phyloP scores from a whole-genome alignment of 208 protist species.

The Naegleria gruberi region DNA sequence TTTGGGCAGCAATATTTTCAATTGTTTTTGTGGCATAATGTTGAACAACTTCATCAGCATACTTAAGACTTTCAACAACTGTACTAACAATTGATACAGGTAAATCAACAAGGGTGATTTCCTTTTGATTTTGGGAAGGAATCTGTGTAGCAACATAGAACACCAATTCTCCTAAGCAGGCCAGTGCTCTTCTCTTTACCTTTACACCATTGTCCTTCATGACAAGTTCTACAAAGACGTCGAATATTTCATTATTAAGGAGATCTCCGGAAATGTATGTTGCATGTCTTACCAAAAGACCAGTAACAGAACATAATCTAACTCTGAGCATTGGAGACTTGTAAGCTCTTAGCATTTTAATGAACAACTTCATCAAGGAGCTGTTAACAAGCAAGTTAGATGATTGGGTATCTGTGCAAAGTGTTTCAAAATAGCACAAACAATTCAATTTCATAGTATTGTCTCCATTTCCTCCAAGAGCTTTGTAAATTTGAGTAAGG shows the following conservation, averaged over 20 bases:
- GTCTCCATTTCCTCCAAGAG: conserved; percentile 27
- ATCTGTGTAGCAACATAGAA: conserved; percentile 72
- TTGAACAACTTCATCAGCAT: conserved; percentile 61
- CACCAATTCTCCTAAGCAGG: conserved; percentile 70
- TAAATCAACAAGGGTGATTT: conserved; percentile 56
- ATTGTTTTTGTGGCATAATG: conserved; percentile 76
- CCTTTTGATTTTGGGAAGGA: conserved; percentile 34
- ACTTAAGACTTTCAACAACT: conserved; percentile 52
- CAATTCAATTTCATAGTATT: conserved; percentile 55
- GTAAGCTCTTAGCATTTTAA: conserved; percentile 53
- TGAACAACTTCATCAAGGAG: conserved; percentile 71
- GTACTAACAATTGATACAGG: conserved; percentile 38
- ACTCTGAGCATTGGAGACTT: conserved; percentile 50
- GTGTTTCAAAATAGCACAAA: conserved; percentile 69
- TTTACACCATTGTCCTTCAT: conserved; percentile 54
- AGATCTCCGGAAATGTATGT: conserved; percentile 63
- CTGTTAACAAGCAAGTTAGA: conserved; percentile 77
- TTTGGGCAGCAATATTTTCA: conserved; percentile 69
- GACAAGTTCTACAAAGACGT: conserved; percentile 51
- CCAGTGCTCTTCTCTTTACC: conserved; percentile 55
- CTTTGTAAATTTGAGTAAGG: conserved; percentile 50
- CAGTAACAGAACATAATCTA: conserved; percentile 62
- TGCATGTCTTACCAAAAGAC: conserved; percentile 68
- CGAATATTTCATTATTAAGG: conserved; percentile 54
- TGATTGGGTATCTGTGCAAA: conserved; percentile 56